Conservation (phyloP, 1,139 yeast genomes). For the Pneumocystis jirovecii region DNA sequence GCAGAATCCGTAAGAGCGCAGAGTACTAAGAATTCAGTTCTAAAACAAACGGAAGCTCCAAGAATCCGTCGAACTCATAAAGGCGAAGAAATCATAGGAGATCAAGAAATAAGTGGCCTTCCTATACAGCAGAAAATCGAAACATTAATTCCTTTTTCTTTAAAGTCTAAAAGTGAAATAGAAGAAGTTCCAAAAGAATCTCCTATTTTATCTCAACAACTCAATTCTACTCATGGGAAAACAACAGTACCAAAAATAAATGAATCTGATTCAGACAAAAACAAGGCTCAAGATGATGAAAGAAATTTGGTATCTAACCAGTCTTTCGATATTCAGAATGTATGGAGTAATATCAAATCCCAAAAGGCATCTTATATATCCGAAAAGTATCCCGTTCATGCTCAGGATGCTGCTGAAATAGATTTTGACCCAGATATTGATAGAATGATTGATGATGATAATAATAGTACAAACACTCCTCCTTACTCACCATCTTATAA, state of each 20-base stretch:
- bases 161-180: not conserved
- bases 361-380: not conserved
- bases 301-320: not conserved
- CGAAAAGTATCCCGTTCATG: not conserved
- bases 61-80: conserved; percentile 66
- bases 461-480: conserved; percentile 6
- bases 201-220: not conserved
- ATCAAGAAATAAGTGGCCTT: conserved; percentile 17
- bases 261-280: not conserved
- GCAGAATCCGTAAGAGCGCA: conserved; percentile 62
- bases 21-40: conserved; percentile 47
- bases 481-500: conserved; percentile 9
- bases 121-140: not conserved
- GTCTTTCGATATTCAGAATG: not conserved
- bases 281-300: not conserved
- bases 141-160: not conserved
- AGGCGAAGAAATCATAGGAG: conserved; percentile 64
- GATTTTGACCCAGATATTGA: conserved; percentile 11
- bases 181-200: not conserved
- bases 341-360: not conserved
- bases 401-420: not conserved
- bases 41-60: conserved; percentile 39
- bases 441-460: conserved; percentile 11
- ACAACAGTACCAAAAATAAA: not conserved
- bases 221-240: not conserved